A percentile compares a stretch with the other conserved stretches of the same genome.
Conservation (phyloP, 768 basidiomycete genomes). For the Termitomyces sp. region DNA sequence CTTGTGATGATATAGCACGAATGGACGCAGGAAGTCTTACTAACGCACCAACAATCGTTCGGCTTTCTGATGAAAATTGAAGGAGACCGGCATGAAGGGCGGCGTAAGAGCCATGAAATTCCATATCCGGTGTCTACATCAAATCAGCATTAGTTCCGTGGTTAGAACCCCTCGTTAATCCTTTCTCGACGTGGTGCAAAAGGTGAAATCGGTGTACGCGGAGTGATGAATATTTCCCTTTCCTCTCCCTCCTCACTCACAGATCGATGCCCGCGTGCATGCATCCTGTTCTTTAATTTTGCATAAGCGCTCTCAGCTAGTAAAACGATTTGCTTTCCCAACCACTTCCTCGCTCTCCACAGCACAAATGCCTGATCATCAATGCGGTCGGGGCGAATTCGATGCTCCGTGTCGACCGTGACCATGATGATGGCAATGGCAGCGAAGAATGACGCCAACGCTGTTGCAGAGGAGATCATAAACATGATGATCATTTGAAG, state of each 20-base stretch:
- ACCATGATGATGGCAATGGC: conserved; percentile 55
- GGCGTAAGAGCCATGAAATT: too few relatives aligned
- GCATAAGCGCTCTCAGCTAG: not conserved
- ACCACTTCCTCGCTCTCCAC: conserved; percentile 17
- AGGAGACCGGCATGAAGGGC: too few relatives aligned
- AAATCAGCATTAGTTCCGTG: too few relatives aligned
- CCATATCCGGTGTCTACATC: not conserved
- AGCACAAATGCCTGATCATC: conserved; percentile 27
- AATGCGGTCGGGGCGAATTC: conserved; percentile 61
- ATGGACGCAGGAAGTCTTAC: not conserved
- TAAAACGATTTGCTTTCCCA: conserved; percentile 4
- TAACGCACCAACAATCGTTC: not conserved
- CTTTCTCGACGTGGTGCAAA: not conserved
- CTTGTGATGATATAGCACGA: not conserved
- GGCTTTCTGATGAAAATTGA: too few relatives aligned
- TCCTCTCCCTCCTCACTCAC: not conserved
- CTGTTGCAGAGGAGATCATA: conserved; percentile 78
- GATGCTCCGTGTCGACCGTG: conserved; percentile 63
- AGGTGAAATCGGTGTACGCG: not conserved
- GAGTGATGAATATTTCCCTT: not conserved
- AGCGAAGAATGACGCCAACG: conserved; percentile 61
- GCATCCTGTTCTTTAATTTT: not conserved
- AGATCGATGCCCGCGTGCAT: not conserved
- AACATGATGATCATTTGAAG: conserved; percentile 95
- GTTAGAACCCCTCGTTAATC: not conserved